Percentiles rank a stretch among this genome's conserved stretches.
Evolutionary conservation across 345 rosid species (phyloP).

Genomic region (Carallia pectinifolia): DNA sequence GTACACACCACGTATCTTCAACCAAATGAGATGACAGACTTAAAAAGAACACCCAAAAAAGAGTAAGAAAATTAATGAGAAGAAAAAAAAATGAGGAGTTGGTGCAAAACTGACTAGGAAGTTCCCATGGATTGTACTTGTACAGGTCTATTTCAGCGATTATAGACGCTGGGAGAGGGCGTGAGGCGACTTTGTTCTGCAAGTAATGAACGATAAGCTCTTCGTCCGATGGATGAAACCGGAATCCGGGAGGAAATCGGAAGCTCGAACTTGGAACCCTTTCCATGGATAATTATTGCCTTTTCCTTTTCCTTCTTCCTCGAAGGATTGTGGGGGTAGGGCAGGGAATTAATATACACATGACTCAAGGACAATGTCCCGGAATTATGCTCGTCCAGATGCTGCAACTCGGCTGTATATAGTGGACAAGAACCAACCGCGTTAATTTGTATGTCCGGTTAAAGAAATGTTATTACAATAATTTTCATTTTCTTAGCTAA

Average conservation of each 20-base stretch:
- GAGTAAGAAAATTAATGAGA: no score
- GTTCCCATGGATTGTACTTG: slow-evolving; percentile 54
- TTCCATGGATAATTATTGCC: slow-evolving; percentile 23
- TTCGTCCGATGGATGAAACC: slow-evolving; percentile 57
- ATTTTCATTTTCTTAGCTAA: no score
- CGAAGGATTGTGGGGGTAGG: neutral
- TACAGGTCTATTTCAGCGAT: slow-evolving; percentile 53
- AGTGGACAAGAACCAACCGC: slow-evolving; percentile 23
- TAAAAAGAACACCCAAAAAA: no score
- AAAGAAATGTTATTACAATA: neutral
- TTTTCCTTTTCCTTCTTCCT: neutral
- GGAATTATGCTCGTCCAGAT: slow-evolving; percentile 20
- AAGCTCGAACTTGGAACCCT: slow-evolving; percentile 14
- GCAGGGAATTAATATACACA: slow-evolving; percentile 8
- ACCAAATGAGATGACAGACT: no score
- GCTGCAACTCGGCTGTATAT: slow-evolving; percentile 8
- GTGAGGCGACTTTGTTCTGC: slow-evolving; percentile 40
- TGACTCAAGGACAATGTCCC: neutral
- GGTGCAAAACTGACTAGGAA: slow-evolving; percentile 38
- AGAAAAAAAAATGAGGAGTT: neutral
- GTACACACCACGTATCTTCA: neutral
- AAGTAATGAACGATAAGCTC: slow-evolving; percentile 49
- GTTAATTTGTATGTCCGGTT: slow-evolving; percentile 2
- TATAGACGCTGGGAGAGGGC: slow-evolving; percentile 43
- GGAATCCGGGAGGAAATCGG: slow-evolving; percentile 52